Conservation (phyloP, 768 basidiomycete species). For the Amanita pallidorosea region DNA sequence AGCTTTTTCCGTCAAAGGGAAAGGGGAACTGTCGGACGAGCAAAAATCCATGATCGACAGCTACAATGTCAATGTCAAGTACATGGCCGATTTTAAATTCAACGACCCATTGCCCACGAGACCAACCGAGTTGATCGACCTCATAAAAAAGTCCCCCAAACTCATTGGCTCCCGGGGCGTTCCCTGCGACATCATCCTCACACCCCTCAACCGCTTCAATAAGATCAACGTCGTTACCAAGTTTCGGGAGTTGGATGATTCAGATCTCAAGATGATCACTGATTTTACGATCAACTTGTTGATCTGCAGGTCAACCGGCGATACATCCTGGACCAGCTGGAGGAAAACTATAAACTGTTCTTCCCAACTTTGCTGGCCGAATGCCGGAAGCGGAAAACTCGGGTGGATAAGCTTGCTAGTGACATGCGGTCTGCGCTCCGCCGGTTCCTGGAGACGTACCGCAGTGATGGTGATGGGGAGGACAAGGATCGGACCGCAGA, state of each 20-base stretch:
- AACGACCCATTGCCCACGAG: background rate
- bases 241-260: background rate
- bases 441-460: background rate
- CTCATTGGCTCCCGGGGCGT: background rate
- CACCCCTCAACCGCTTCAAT: slow-evolving; percentile 1
- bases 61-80: background rate
- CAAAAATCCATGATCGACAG: background rate
- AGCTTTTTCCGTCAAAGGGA: background rate
- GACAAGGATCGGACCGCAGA: background rate
- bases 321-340: background rate
- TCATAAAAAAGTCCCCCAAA: background rate
- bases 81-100: background rate
- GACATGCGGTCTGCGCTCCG: background rate
- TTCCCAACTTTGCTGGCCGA: background rate
- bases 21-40: background rate
- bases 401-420: background rate
- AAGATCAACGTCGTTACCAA: background rate
- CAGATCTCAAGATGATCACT: background rate
- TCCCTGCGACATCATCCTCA: slow-evolving; percentile 2
- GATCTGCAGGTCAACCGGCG: background rate
- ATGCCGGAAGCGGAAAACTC: background rate
- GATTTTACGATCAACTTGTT: background rate
- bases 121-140: background rate
- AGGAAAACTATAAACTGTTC: background rate
- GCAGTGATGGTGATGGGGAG: background rate